Evolutionary conservation across 331 rosid species (phyloP).

Genomic region (Arachis monticola): DNA sequence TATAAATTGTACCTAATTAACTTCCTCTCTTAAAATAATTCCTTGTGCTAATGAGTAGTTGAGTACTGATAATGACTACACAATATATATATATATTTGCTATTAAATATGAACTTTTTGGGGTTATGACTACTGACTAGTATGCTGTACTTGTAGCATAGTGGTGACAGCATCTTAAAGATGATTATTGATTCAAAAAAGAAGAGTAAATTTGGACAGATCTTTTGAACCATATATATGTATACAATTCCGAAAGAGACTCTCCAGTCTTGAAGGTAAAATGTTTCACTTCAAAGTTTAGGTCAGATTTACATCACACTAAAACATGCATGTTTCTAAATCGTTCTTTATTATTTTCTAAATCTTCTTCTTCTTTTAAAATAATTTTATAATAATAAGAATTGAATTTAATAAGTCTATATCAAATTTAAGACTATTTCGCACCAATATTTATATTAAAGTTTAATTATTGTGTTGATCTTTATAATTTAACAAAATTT

Average conservation of each 20-base stretch:
- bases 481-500: too few species aligned
- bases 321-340: too few species aligned
- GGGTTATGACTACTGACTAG: slow-evolving; percentile 15
- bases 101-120: slow-evolving; percentile 28
- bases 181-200: slow-evolving; percentile 29
- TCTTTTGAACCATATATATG: slow-evolving; percentile 5
- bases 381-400: too few species aligned
- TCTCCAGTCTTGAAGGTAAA: slow-evolving; percentile 19
- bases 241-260: background rate
- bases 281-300: too few species aligned
- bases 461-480: too few species aligned
- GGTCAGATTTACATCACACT: too few species aligned
- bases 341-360: too few species aligned
- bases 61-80: too few species aligned
- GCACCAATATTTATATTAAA: too few species aligned
- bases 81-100: background rate
- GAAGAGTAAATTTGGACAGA: slow-evolving; percentile 28
- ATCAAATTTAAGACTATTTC: too few species aligned
- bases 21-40: slow-evolving; percentile 24
- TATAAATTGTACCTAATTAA: slow-evolving; percentile 8
- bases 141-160: slow-evolving; percentile 3
- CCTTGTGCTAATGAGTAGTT: background rate
- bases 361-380: too few species aligned
- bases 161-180: slow-evolving; percentile 33
- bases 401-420: too few species aligned